A percentile compares a stretch with the other conserved stretches of the same genome.
phyloP scores from a whole-genome alignment of 108 stramenopile species.

The Nitzschia inconspicua region DNA sequence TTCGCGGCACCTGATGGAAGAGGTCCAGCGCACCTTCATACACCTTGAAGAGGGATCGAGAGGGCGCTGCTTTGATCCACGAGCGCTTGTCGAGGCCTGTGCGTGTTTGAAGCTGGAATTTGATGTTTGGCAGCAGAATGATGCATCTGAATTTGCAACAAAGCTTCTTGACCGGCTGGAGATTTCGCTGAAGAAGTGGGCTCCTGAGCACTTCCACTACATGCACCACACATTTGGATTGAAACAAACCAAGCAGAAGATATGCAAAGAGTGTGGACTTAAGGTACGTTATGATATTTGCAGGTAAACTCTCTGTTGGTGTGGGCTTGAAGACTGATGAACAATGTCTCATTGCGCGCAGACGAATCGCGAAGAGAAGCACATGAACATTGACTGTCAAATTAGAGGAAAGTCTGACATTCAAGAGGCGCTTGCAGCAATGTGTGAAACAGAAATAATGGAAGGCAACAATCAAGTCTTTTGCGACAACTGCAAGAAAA shows the following conservation, averaged over 20 bases:
- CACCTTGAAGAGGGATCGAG: constrained; percentile 83
- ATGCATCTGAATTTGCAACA: constrained; percentile 96
- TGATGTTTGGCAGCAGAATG: constrained; percentile 98
- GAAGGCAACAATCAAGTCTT: constrained; percentile 96
- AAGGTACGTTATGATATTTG: constrained; percentile 75
- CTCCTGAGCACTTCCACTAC: constrained; percentile 73
- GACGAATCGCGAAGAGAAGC: constrained; percentile 89
- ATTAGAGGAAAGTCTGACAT: constrained; percentile 91
- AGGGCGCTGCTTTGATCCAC: constrained; percentile 91
- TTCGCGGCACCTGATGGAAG: constrained; percentile 87
- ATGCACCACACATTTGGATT: constrained; percentile 83
- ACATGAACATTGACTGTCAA: constrained; percentile 92
- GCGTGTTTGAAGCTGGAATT: constrained; percentile 94
- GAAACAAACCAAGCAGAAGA: constrained; percentile 85
- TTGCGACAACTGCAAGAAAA: constrained; percentile 94
- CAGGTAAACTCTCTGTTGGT: too few relatives aligned
- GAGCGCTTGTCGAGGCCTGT: constrained; percentile 90
- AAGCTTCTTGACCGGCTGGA: constrained; percentile 94
- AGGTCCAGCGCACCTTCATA: constrained; percentile 94
- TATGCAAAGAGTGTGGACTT: constrained; percentile 89
- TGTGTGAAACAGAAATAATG: constrained; percentile 95
- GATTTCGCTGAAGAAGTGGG: constrained; percentile 81
- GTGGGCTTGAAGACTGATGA: background rate
- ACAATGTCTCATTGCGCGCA: constrained; percentile 20
- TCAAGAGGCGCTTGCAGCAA: constrained; percentile 88